Evolutionary conservation across 2,329 filamentous ascomycete genomes (phyloP).

Genomic region (Ceratocystis albifundus): DNA sequence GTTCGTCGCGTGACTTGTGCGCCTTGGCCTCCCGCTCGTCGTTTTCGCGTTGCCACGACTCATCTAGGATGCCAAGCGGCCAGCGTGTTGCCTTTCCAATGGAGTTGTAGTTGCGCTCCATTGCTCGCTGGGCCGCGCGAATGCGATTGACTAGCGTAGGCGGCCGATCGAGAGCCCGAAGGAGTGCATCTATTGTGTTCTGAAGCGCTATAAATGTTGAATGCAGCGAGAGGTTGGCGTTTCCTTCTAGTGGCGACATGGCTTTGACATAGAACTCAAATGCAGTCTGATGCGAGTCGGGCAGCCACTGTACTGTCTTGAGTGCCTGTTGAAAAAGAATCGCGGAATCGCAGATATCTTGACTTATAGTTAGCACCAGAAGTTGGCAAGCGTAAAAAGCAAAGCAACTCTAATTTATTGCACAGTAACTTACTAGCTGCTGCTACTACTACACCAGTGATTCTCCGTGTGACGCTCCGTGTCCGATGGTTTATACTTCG

Average conservation of each 20-base stretch:
- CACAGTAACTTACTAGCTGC: conserved; percentile 19
- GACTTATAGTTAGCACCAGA: not conserved
- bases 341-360: conserved; percentile 59
- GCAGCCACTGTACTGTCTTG: conserved; percentile 53
- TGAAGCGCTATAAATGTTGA: conserved; percentile 68
- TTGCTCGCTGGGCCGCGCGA: conserved; percentile 57
- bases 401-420: not conserved
- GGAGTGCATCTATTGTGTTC: conserved; percentile 69
- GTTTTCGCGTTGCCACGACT: conserved; percentile 69
- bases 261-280: conserved; percentile 60
- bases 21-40: conserved; percentile 77
- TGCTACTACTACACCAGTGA: conserved; percentile 49
- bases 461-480: conserved; percentile 67
- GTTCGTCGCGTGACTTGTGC: conserved; percentile 55
- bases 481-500: conserved; percentile 73
- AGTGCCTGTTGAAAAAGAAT: conserved; percentile 43
- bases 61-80: conserved; percentile 74
- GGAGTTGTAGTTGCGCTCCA: conserved; percentile 66
- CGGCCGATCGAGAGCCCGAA: conserved; percentile 67
- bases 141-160: conserved; percentile 68
- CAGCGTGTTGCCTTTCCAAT: conserved; percentile 64
- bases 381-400: not conserved
- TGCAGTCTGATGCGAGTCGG: conserved; percentile 54
- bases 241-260: conserved; percentile 56
- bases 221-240: conserved; percentile 62